These are phyloP conservation scores for Paragyromitra xinjiangensis DNA, from an alignment of 495 filamentous ascomycete genomes.

Conservation along the genomic window DNA sequence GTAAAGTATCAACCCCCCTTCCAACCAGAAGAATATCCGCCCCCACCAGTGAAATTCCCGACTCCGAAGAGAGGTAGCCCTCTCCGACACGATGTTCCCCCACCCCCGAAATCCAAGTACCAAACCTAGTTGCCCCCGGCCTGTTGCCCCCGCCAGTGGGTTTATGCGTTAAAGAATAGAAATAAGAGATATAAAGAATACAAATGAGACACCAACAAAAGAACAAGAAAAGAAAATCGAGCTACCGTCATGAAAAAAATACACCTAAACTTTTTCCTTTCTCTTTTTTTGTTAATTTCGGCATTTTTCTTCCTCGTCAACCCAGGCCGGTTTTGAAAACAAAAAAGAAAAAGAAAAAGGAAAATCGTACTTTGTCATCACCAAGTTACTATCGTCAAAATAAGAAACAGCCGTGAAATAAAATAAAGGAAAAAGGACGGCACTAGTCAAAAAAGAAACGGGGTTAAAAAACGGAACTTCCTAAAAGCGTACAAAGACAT, in stretches of 20 bases:
- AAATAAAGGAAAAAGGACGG: constrained; percentile 4
- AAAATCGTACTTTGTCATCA: constrained; percentile 51
- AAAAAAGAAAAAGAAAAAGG: constrained; percentile 39
- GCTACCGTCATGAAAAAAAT: constrained; percentile 18
- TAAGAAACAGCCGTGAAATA: constrained; percentile 29
- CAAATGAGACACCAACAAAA: constrained; percentile 14
- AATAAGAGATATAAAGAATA: constrained; percentile 29
- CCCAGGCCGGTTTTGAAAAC: constrained; percentile 36
- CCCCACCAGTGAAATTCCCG: constrained; percentile 31
- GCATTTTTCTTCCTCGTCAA: not conserved
- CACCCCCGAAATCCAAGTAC: constrained; percentile 39
- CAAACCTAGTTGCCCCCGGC: constrained; percentile 50
- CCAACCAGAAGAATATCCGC: constrained; percentile 12
- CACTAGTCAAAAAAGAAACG: constrained; percentile 16
- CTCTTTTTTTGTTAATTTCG: constrained; percentile 18
- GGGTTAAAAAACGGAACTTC: constrained; percentile 21
- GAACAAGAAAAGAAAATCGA: constrained; percentile 8
- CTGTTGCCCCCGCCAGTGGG: constrained; percentile 52
- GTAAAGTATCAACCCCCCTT: constrained; percentile 10
- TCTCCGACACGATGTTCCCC: constrained; percentile 35
- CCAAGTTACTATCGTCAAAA: constrained; percentile 40
- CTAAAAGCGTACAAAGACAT: constrained; percentile 42
- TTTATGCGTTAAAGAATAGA: constrained; percentile 35
- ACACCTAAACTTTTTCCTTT: constrained; percentile 25
- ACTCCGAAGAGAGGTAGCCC: constrained; percentile 42